Evolutionary conservation across 768 basidiomycete species (phyloP).

Genomic region (Rhodotorula sphaerocarpa): DNA sequence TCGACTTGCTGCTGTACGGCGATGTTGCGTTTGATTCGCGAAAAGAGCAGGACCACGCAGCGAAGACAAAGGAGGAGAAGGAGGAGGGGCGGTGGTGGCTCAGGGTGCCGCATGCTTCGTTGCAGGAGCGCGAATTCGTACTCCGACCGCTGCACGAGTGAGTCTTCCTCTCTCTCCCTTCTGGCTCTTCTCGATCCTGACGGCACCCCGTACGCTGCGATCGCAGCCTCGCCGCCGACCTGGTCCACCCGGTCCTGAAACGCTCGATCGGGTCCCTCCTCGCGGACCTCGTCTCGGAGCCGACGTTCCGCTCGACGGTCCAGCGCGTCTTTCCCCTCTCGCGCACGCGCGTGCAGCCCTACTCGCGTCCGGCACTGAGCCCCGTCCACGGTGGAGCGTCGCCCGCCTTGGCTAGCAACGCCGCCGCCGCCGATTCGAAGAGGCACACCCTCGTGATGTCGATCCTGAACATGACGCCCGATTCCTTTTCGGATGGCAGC

Average conservation of each 20-base stretch:
- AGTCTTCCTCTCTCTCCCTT: conserved; percentile 39
- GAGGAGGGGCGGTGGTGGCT: conserved; percentile 56
- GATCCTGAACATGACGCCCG: conserved; percentile 84
- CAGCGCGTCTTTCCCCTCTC: conserved; percentile 70
- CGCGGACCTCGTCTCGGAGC: conserved; percentile 2
- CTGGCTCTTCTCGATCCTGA: no score
- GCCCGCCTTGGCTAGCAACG: no score
- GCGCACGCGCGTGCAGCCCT: conserved; percentile 24
- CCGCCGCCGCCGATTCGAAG: conserved; percentile 24
- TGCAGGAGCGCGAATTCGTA: conserved; percentile 85
- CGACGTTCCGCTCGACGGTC: conserved; percentile 48
- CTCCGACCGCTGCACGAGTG: conserved; percentile 80
- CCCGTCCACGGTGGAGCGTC: no score
- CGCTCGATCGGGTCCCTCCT: conserved; percentile 46
- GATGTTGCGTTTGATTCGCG: conserved; percentile 53
- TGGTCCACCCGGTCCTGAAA: conserved; percentile 57
- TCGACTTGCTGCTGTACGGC: conserved; percentile 78
- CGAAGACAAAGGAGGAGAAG: conserved; percentile 43
- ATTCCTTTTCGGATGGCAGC: conserved; percentile 89
- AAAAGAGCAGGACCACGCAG: conserved; percentile 29
- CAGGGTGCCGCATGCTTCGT: conserved; percentile 71
- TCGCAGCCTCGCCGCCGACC: conserved; percentile 68
- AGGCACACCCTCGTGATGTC: conserved; percentile 66
- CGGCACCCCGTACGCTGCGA: no score
- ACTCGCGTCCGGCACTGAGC: conserved; percentile 31